phyloP scores from a whole-genome alignment of 371 early-diverging fungal genomes.

The Saksenaea oblongispora region DNA sequence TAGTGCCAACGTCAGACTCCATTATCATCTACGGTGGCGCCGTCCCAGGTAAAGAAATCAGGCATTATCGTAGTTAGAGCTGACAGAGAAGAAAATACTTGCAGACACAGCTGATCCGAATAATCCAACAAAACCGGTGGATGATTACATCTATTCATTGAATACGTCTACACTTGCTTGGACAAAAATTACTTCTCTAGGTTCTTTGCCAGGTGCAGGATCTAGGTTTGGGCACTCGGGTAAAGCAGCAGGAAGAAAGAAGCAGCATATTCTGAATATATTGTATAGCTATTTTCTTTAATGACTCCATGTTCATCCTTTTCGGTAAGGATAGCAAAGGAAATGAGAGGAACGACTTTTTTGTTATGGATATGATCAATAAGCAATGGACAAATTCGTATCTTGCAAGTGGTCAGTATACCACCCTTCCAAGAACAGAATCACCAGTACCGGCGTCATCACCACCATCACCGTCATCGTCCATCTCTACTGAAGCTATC shows the following conservation, averaged over 20 bases:
- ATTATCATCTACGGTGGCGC: background rate
- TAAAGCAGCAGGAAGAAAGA: slow-evolving; percentile 3
- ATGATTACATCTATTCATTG: slow-evolving; percentile 14
- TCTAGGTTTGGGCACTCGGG: slow-evolving; percentile 25
- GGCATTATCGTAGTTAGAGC: background rate
- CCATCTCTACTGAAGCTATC: too few relatives aligned
- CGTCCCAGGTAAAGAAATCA: background rate
- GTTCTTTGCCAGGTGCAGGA: slow-evolving; percentile 14
- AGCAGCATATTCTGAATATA: too few relatives aligned
- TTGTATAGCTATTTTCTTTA: slow-evolving; percentile 9
- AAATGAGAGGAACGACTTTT: slow-evolving; percentile 10
- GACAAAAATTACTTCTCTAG: background rate
- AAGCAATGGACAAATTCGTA: slow-evolving; percentile 25
- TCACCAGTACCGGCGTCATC: too few relatives aligned
- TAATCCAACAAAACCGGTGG: slow-evolving; percentile 7
- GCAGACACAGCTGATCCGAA: background rate
- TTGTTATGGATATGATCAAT: slow-evolving; percentile 8
- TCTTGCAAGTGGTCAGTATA: background rate
- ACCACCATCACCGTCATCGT: too few relatives aligned
- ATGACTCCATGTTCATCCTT: slow-evolving; percentile 15
- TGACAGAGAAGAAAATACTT: background rate
- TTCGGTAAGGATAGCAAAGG: slow-evolving; percentile 17
- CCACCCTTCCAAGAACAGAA: too few relatives aligned
- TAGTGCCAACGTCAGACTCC: background rate
- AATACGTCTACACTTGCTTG: slow-evolving; percentile 4